Evolutionary conservation across 2,329 filamentous ascomycete species (phyloP).

Genomic region (Alternaria incomplexa): DNA sequence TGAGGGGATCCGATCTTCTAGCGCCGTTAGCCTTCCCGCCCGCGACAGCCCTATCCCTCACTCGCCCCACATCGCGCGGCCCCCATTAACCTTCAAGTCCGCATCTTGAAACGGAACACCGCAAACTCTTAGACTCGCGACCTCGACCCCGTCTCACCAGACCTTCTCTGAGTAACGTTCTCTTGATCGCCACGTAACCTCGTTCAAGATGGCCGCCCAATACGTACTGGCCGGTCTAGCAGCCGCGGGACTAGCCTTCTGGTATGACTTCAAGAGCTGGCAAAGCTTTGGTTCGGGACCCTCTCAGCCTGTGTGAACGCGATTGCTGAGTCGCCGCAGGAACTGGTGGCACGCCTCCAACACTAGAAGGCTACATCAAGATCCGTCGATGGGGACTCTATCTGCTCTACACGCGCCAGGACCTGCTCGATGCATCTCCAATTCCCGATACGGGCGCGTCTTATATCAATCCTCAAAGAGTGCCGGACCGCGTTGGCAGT

Average conservation of each 20-base stretch:
- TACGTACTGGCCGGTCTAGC: conserved; percentile 19
- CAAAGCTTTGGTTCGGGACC: conserved; percentile 20
- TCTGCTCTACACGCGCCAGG: conserved; percentile 30
- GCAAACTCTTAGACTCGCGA: neutral
- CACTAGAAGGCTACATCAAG: conserved; percentile 36
- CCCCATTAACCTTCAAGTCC: neutral
- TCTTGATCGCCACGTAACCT: neutral
- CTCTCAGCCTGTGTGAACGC: neutral
- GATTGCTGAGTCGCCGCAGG: conserved; percentile 22
- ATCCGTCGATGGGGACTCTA: conserved; percentile 39
- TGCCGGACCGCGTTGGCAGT: conserved; percentile 26
- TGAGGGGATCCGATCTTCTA: conserved; percentile 19
- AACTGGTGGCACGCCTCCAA: conserved; percentile 42
- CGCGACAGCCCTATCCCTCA: neutral
- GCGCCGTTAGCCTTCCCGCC: neutral
- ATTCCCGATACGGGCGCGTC: conserved; percentile 30
- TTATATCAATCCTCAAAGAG: conserved; percentile 30
- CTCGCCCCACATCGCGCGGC: conserved; percentile 2
- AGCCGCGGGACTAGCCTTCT: conserved; percentile 20
- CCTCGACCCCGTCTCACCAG: neutral
- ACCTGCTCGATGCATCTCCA: conserved; percentile 32
- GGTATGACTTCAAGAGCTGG: conserved; percentile 35
- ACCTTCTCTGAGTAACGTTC: neutral
- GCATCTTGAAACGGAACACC: neutral
- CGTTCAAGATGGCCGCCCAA: conserved; percentile 2